Evolutionary conservation across 176 grass and related monocot genomes (phyloP).

Genomic region (Cenchrus fungigraminus): DNA sequence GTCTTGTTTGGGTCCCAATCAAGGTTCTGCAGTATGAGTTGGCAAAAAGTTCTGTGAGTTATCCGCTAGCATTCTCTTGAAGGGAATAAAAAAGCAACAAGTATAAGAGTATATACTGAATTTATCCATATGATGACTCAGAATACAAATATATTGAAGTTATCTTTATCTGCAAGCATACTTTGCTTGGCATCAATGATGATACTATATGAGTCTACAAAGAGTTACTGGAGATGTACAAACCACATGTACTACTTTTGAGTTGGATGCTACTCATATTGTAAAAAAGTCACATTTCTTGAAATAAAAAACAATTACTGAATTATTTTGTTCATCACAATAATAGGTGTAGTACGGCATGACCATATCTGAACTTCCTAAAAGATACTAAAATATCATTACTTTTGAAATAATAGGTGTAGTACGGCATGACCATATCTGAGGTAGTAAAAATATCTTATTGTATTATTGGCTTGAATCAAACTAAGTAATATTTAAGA

Average conservation of each 20-base stretch:
- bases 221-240: not conserved
- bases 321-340: not conserved
- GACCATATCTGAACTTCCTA: not conserved
- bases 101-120: not conserved
- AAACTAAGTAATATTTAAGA: not conserved
- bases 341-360: too few species aligned
- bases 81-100: not conserved
- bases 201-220: not conserved
- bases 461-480: not conserved
- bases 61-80: constrained; percentile 2
- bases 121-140: not conserved
- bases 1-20: constrained; percentile 58
- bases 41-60: constrained; percentile 16
- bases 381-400: not conserved
- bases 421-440: too few species aligned
- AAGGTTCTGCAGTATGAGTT: constrained; percentile 53
- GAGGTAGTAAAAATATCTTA: not conserved
- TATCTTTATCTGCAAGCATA: not conserved
- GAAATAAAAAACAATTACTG: not conserved
- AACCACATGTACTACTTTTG: not conserved
- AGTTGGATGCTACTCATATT: not conserved
- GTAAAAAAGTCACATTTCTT: not conserved
- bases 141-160: not conserved
- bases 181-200: not conserved
- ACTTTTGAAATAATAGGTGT: not conserved